phyloP scores from a whole-genome alignment of 2,329 filamentous ascomycete genomes.

The Nemania sp. region DNA sequence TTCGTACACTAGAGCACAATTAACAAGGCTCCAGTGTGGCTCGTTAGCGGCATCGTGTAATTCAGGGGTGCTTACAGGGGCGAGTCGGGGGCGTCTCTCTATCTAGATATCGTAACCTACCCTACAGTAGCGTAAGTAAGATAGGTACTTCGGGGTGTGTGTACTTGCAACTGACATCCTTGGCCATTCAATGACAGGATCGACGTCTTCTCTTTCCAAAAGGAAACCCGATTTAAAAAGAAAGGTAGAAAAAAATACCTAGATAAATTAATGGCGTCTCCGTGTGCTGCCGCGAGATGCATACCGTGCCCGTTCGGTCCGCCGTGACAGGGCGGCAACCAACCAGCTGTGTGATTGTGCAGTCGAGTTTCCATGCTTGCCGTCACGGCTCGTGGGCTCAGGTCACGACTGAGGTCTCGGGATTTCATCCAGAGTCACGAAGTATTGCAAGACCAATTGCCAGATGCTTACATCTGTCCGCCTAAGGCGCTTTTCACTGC shows the following conservation, averaged over 20 bases:
- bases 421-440: background rate
- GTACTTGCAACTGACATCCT: conserved; percentile 10
- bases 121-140: too few species aligned
- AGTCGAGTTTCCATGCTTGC: background rate
- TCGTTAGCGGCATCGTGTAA: conserved; percentile 36
- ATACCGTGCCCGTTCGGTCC: conserved; percentile 10
- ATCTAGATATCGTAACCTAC: conserved; percentile 28
- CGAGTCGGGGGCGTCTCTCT: conserved; percentile 22
- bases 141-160: too few species aligned
- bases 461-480: background rate
- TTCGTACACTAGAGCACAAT: conserved; percentile 26
- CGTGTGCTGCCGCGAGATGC: conserved; percentile 1
- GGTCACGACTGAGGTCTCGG: background rate
- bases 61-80: conserved; percentile 27
- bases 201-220: conserved; percentile 6
- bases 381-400: background rate
- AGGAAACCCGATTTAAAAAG: background rate
- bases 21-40: conserved; percentile 35
- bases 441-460: background rate
- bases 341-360: background rate
- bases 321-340: background rate
- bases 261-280: background rate
- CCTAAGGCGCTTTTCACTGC: background rate
- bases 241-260: background rate
- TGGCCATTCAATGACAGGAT: conserved; percentile 21